Evolutionary conservation across 2,329 filamentous ascomycete genomes (phyloP), one percentile per base, ranked within the genome.

Genomic region (Neonectria coccinea): DNA sequence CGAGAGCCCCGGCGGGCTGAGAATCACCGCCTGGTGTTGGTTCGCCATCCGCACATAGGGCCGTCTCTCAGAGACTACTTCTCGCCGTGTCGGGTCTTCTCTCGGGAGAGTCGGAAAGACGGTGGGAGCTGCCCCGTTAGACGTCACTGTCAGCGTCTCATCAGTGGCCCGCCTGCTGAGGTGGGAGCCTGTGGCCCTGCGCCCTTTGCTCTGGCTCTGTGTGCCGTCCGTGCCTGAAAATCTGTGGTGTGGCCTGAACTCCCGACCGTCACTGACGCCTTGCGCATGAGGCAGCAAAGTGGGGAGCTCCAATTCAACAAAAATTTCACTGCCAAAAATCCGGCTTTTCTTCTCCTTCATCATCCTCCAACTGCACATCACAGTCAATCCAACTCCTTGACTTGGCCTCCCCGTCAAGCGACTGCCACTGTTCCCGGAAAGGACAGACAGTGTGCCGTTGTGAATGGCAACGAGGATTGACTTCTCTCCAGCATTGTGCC

Each of bases 251-350:
- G 44, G 18, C 44, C 33, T 51, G 41, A 44, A 52, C 36, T 45
- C 55, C 64, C 67, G 67, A 42, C 59, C 67, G 72, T 29, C 50
- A 48, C 61, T 68, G 67, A 62, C 69, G 73, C 74, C 73, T 76
- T 73, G 73, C 67, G 73, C 73, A 69, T 68, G 65, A 76, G 73
- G 74, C 74, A 74, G 64, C 70, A 74, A 74, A 70, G 72, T 74
- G 72, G 72, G 62, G 70, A 69, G 70, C 70, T 72, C 66, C 65
- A 70, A 65, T 67, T 62, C 66, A 57, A 70, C 61, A 71, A 74
- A 74, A 72, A 65, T 65, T 71, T 68, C 56, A 62, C 27, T 52
- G 47, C 68, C 66, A 57, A 59, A 42, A 27, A 51, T 44, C 50
- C 57, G 22, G 51, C 50, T 61, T 65, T 65, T 62, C 55, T 64